These are phyloP conservation scores for Pseudopyrenochaeta lycopersici DNA, from an alignment of 2,329 filamentous ascomycete genomes.

Conservation along the genomic window DNA sequence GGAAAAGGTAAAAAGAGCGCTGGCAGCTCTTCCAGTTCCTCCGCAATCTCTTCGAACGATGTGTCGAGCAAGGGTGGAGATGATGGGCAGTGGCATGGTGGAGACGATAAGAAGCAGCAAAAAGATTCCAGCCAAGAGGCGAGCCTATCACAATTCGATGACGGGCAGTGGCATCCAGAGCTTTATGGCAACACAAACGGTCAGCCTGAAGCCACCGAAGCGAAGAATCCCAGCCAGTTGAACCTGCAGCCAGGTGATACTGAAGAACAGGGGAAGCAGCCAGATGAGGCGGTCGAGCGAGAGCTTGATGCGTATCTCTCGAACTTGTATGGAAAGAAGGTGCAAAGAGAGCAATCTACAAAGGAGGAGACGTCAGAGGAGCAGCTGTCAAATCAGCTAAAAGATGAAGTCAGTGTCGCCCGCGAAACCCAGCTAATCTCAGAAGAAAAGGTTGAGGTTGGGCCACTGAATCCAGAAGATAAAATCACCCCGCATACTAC, in stretches of 20 bases:
- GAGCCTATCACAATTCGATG: slow-evolving; percentile 5
- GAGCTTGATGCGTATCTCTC: slow-evolving; percentile 28
- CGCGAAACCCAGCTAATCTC: neutral
- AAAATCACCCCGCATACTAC: neutral
- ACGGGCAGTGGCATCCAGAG: slow-evolving; percentile 25
- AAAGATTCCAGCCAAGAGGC: neutral
- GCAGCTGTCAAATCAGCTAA: neutral
- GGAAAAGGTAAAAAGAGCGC: slow-evolving; percentile 26
- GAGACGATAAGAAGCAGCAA: neutral
- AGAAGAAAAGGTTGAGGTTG: neutral
- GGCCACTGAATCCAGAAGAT: neutral
- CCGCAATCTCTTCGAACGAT: slow-evolving; percentile 8
- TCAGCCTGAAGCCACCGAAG: neutral
- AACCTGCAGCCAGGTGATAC: slow-evolving; percentile 2
- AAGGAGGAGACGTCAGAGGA: neutral
- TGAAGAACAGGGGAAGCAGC: slow-evolving; percentile 4
- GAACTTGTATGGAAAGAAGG: slow-evolving; percentile 9
- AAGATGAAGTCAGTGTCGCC: neutral
- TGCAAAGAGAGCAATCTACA: neutral
- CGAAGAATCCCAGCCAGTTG: neutral
- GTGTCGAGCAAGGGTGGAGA: slow-evolving; percentile 2
- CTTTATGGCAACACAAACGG: neutral
- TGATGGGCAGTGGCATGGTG: slow-evolving; percentile 24
- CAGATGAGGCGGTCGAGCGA: slow-evolving; percentile 15
- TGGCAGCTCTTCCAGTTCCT: slow-evolving; percentile 13